Evolutionary conservation across 2,329 filamentous ascomycete genomes (phyloP).

Genomic region (Pestalotiopsis sp.): DNA sequence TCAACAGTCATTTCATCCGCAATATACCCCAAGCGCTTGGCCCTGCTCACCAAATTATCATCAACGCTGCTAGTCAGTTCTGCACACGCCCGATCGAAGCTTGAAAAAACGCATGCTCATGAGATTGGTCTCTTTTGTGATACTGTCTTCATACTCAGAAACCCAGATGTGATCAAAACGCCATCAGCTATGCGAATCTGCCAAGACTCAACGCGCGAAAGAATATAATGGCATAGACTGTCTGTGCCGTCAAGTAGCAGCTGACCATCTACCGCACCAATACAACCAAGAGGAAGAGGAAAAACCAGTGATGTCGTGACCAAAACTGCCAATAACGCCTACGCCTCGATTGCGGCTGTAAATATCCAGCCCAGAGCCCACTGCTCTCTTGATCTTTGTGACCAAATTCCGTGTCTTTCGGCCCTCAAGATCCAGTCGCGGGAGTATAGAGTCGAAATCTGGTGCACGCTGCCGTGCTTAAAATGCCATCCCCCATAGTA

Average conservation of each 20-base stretch:
- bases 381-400: background rate
- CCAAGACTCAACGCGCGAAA: background rate
- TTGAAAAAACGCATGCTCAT: background rate
- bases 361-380: background rate
- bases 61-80: background rate
- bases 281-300: background rate
- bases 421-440: background rate
- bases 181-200: slow-evolving; percentile 13
- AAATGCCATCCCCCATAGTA: background rate
- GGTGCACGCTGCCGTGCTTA: background rate
- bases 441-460: background rate
- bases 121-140: background rate
- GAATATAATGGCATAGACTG: background rate
- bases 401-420: background rate
- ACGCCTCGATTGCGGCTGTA: background rate
- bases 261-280: background rate
- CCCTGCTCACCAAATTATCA: background rate
- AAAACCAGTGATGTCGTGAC: background rate
- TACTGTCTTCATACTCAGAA: background rate
- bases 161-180: slow-evolving; percentile 1
- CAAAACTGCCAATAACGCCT: background rate
- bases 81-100: background rate
- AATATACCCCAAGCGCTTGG: background rate
- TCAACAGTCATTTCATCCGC: background rate
- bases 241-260: background rate